Conservation (phyloP, 2,329 filamentous ascomycete genomes). For the Hypoxylon rubiginosum region DNA sequence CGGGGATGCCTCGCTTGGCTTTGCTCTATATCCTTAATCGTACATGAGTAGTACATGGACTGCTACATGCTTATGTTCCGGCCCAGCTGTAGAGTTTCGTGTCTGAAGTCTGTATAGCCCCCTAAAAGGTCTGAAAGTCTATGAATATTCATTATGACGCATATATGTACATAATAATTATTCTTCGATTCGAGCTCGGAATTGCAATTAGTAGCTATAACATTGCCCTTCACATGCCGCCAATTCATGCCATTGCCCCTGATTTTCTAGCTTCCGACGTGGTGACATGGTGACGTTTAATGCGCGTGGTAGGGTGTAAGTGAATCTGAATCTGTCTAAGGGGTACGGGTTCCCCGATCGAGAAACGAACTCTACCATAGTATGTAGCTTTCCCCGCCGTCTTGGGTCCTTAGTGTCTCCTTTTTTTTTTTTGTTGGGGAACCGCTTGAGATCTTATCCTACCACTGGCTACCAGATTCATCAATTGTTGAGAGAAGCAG, state of each 20-base stretch:
- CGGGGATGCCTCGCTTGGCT: conserved; percentile 1
- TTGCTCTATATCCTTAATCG: background rate
- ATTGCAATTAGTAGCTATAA: background rate
- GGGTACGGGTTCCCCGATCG: conserved; percentile 27
- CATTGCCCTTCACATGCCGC: conserved; percentile 24
- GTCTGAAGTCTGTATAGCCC: background rate
- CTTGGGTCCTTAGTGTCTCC: conserved; percentile 1
- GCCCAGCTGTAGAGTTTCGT: background rate
- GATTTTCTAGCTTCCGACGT: conserved; percentile 33
- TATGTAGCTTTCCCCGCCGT: conserved; percentile 23
- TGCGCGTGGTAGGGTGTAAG: background rate
- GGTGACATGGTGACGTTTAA: conserved; percentile 26
- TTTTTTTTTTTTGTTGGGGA: conserved; percentile 38
- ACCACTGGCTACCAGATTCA: conserved; percentile 31
- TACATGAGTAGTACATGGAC: conserved; percentile 1
- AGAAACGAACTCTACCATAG: conserved; percentile 13
- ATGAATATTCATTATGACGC: background rate
- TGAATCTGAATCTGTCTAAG: conserved; percentile 19
- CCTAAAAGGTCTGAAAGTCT: too few relatives aligned
- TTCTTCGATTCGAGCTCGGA: background rate
- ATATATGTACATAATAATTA: background rate
- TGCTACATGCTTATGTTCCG: too few relatives aligned
- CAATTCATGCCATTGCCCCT: conserved; percentile 4
- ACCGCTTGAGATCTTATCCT: conserved; percentile 35
- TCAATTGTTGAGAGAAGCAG: conserved; percentile 42